phyloP scores from a whole-genome alignment of 148 eudicot genomes.

The Linanthus parryae region DNA sequence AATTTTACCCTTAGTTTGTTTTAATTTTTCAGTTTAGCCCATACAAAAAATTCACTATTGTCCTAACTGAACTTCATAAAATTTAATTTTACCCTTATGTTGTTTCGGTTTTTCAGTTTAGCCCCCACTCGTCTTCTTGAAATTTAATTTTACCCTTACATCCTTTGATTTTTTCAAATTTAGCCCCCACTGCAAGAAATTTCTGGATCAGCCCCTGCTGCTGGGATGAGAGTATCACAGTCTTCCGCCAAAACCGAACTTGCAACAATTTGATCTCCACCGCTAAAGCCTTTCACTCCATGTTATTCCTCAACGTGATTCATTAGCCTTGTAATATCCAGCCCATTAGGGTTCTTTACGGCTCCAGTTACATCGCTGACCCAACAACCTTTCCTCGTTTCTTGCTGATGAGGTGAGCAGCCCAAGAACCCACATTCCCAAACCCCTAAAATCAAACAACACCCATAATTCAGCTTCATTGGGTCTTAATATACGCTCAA shows the following conservation, averaged over 20 bases:
- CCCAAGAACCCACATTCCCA: slow-evolving; percentile 98
- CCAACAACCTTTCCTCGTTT: slow-evolving; percentile 77
- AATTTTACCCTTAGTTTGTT: too few species aligned
- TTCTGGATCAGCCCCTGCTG: too few species aligned
- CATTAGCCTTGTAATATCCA: slow-evolving; percentile 66
- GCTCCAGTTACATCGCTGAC: slow-evolving; percentile 91
- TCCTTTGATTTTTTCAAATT: too few species aligned
- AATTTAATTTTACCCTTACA: too few species aligned
- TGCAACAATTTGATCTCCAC: slow-evolving; percentile 54
- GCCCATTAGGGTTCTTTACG: slow-evolving; percentile 68
- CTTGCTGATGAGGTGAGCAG: slow-evolving; percentile 77
- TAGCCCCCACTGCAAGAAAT: too few species aligned
- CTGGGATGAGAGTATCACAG: slow-evolving; percentile 94
- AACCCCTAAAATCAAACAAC: slow-evolving; percentile 68
- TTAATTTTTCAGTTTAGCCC: too few species aligned
- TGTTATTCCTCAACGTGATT: slow-evolving; percentile 59
- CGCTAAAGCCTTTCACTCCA: slow-evolving; percentile 80
- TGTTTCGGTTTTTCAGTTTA: too few species aligned
- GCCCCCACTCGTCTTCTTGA: too few species aligned
- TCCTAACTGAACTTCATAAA: too few species aligned
- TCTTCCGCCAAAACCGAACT: slow-evolving; percentile 77
- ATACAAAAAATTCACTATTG: too few species aligned
- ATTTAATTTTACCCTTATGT: too few species aligned
- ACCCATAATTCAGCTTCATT: background rate
- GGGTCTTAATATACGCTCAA: too few species aligned